Percentiles rank a stretch among this genome's conserved stretches.
These are phyloP conservation scores for Fomitopsis serialis DNA, from an alignment of 768 basidiomycete genomes.

Conservation along the genomic window DNA sequence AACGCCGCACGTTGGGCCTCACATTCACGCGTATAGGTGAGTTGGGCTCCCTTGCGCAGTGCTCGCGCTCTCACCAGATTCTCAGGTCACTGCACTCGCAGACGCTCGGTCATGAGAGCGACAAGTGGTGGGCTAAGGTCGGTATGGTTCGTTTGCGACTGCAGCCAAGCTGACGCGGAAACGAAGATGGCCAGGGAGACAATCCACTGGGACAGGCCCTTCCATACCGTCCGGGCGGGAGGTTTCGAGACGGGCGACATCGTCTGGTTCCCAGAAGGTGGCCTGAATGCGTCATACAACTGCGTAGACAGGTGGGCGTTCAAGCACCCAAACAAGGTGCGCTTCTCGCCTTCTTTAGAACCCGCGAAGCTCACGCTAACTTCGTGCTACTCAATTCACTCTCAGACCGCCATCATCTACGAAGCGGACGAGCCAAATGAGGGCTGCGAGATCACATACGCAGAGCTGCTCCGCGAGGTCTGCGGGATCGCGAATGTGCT, in stretches of 20 bases:
- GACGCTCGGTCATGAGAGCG: conserved; percentile 72
- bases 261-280: conserved; percentile 95
- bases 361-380: not conserved
- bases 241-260: conserved; percentile 83
- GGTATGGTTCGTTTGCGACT: conserved; percentile 2
- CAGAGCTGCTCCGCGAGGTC: conserved; percentile 86
- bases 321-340: conserved; percentile 75
- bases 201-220: conserved; percentile 85
- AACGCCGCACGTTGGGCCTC: conserved; percentile 74
- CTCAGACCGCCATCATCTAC: conserved; percentile 91
- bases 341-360: not conserved
- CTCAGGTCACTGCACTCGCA: conserved; percentile 48
- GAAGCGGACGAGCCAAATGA: conserved; percentile 93
- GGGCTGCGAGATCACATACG: conserved; percentile 71
- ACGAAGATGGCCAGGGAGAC: conserved; percentile 63
- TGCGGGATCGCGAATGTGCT: conserved; percentile 89
- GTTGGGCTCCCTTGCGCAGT: conserved; percentile 17
- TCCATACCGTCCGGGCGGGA: conserved; percentile 81
- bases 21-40: conserved; percentile 62
- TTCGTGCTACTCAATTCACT: not conserved
- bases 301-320: conserved; percentile 97
- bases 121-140: conserved; percentile 88
- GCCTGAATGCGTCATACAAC: conserved; percentile 91
- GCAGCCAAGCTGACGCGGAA: not conserved
- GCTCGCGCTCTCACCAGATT: conserved; percentile 2